A percentile compares a stretch with the other conserved stretches of the same genome.
Evolutionary conservation across 1,284 basidiomycete species (phyloP).

Genomic region (Cerrena zonata): DNA sequence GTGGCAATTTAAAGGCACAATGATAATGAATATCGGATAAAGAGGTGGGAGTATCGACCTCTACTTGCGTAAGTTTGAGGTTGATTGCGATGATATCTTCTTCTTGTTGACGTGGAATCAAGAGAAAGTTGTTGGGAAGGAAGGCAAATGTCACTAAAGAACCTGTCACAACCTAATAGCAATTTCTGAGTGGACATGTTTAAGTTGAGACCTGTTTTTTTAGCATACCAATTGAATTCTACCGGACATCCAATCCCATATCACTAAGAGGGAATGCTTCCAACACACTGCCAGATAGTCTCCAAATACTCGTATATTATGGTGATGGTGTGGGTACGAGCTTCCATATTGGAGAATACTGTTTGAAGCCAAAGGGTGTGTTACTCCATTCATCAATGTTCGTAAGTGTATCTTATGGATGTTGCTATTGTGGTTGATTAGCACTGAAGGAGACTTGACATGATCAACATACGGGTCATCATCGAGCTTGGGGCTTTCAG

Average conservation of each 20-base stretch:
- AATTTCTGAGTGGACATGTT: background rate
- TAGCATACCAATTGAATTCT: slow-evolving; percentile 39
- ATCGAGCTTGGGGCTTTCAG: slow-evolving; percentile 28
- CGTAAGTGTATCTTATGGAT: slow-evolving; percentile 26
- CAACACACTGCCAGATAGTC: slow-evolving; percentile 46
- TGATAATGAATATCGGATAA: background rate
- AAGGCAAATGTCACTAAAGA: background rate
- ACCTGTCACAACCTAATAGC: background rate
- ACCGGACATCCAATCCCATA: slow-evolving; percentile 62
- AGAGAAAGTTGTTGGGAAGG: background rate
- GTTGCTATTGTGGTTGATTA: no score
- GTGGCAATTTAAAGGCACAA: background rate
- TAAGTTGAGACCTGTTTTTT: background rate
- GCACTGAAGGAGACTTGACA: no score
- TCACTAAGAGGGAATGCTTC: slow-evolving; percentile 38
- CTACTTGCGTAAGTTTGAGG: background rate
- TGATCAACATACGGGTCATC: slow-evolving; percentile 20
- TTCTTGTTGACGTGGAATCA: background rate
- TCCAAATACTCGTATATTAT: slow-evolving; percentile 44
- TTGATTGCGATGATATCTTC: background rate
- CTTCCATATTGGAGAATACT: slow-evolving; percentile 29
- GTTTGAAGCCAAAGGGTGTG: slow-evolving; percentile 36
- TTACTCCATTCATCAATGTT: slow-evolving; percentile 40
- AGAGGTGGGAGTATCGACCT: background rate
- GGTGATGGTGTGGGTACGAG: slow-evolving; percentile 26